These are phyloP conservation scores for Rubroboletus pulcherrimus DNA, from an alignment of 768 basidiomycete species.

Conservation along the genomic window DNA sequence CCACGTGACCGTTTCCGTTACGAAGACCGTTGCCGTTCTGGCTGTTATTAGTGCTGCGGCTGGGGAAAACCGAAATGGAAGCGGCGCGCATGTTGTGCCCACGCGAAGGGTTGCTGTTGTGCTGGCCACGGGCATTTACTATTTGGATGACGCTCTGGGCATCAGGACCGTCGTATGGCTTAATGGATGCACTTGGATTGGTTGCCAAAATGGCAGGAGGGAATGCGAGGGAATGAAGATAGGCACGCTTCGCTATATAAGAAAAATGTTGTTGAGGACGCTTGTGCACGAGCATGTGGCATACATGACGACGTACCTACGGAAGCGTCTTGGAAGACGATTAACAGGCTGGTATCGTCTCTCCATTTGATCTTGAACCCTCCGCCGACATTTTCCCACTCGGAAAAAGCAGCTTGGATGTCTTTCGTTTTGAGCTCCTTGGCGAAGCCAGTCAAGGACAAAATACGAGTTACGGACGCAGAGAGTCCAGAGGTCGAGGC, in stretches of 20 bases:
- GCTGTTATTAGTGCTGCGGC: constrained; percentile 42
- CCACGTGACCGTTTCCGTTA: constrained; percentile 36
- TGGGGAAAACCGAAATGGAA: constrained; percentile 62
- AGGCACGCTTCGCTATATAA: constrained; percentile 37
- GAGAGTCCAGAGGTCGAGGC: constrained; percentile 78
- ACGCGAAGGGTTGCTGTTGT: constrained; percentile 58
- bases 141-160: constrained; percentile 81
- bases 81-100: constrained; percentile 68
- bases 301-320: constrained; percentile 61
- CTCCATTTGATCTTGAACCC: constrained; percentile 99
- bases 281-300: not conserved
- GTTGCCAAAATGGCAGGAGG: constrained; percentile 66
- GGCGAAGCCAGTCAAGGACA: constrained; percentile 87
- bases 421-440: constrained; percentile 98
- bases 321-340: constrained; percentile 89
- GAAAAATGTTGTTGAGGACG: not conserved
- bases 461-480: constrained; percentile 93
- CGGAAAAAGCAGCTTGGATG: constrained; percentile 85
- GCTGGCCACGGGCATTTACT: constrained; percentile 71
- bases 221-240: constrained; percentile 83
- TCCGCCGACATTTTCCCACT: constrained; percentile 81
- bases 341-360: constrained; percentile 92
- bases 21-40: constrained; percentile 31
- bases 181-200: constrained; percentile 59
- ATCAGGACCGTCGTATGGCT: constrained; percentile 93